A percentile compares a stretch with the other conserved stretches of the same genome.
Evolutionary conservation across 768 basidiomycete species (phyloP).

Genomic region (Podaxis sp.): DNA sequence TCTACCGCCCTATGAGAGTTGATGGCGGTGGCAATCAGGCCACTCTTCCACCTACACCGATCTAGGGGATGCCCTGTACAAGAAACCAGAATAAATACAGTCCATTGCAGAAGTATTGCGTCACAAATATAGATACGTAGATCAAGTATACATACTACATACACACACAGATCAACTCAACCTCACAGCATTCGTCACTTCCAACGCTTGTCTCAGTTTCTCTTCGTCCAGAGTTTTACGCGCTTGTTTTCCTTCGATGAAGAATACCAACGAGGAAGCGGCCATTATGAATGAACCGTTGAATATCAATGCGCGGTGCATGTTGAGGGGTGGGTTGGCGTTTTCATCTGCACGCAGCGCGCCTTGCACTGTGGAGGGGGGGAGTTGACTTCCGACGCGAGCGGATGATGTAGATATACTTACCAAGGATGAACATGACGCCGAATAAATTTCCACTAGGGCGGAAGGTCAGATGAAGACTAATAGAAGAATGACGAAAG

Average conservation of each 20-base stretch:
- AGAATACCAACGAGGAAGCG: constrained; percentile 40
- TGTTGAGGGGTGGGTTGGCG: constrained; percentile 71
- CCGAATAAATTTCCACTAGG: constrained; percentile 62
- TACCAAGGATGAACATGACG: constrained; percentile 64
- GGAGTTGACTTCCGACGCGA: not conserved
- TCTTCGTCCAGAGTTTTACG: constrained; percentile 63
- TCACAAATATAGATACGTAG: no score
- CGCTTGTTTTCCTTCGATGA: constrained; percentile 58
- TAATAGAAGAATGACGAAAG: constrained; percentile 1
- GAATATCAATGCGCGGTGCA: constrained; percentile 67
- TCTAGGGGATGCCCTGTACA: no score
- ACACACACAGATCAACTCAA: not conserved
- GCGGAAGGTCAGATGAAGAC: not conserved
- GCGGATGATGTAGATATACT: constrained; percentile 16
- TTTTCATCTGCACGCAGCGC: constrained; percentile 62
- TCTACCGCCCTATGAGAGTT: no score
- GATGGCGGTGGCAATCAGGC: no score
- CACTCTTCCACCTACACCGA: no score
- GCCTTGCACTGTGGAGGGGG: constrained; percentile 46
- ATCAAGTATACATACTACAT: not conserved
- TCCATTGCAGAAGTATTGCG: no score
- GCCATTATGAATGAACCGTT: constrained; percentile 50
- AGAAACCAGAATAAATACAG: no score
- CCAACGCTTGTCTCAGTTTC: constrained; percentile 28
- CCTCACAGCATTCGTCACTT: not conserved